Conservation (phyloP, 176 grass and related monocot species). For the Panicum miliaceum region DNA sequence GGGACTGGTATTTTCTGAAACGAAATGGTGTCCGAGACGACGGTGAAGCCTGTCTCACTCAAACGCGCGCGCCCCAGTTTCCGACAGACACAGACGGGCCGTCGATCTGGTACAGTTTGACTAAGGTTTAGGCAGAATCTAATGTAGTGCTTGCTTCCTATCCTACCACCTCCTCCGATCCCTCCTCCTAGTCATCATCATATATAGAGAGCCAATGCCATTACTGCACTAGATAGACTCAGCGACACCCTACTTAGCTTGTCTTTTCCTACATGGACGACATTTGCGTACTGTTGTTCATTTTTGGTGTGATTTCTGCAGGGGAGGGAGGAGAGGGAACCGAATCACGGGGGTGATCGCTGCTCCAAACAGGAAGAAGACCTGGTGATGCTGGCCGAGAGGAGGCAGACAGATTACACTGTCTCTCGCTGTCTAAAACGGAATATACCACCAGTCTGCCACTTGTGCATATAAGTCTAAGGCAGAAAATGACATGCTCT, state of each 20-base stretch:
- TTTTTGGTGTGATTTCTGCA: neutral
- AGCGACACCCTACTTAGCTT: neutral
- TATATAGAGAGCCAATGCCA: neutral
- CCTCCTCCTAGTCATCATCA: neutral
- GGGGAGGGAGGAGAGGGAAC: constrained; percentile 23
- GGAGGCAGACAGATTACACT: constrained; percentile 21
- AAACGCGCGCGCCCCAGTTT: too few species aligned
- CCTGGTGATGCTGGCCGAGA: constrained; percentile 30
- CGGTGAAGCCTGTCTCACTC: too few species aligned
- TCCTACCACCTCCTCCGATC: too few species aligned
- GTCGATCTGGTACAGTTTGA: neutral
- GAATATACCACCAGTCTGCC: too few species aligned
- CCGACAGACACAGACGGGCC: too few species aligned
- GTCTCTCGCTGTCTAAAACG: too few species aligned
- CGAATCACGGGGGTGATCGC: constrained; percentile 34
- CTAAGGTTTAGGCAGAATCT: constrained; percentile 1
- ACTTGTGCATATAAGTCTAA: neutral
- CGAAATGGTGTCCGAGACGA: neutral
- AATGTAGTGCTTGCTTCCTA: neutral
- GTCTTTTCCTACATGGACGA: neutral
- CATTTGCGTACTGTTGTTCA: neutral
- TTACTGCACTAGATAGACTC: neutral
- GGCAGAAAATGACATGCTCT: neutral
- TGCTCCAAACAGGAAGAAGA: neutral
- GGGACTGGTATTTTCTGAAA: neutral